Conservation (phyloP, 352 stramenopile genomes). For the Globisporangium rhizosaccharum region DNA sequence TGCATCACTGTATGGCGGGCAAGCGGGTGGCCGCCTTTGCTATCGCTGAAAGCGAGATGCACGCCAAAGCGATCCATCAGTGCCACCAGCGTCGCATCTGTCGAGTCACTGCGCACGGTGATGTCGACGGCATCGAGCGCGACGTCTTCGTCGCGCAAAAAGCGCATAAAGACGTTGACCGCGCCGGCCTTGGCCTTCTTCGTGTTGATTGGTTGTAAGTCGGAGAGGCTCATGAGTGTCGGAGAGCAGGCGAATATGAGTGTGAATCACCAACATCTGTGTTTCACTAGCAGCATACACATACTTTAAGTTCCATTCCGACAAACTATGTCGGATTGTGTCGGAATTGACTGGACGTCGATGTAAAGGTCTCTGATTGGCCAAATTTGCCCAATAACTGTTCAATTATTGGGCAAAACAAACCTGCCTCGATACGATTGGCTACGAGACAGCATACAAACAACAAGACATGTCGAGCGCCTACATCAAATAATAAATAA, state of each 20-base stretch:
- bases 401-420: not conserved
- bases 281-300: conserved; percentile 8
- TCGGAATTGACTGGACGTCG: conserved; percentile 1
- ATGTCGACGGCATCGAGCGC: conserved; percentile 3
- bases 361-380: not conserved
- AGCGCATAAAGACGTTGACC: conserved; percentile 16
- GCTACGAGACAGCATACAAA: conserved; percentile 1
- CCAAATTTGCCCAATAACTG: not conserved
- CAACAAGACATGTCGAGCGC: not conserved
- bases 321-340: conserved; percentile 14
- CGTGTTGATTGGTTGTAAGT: conserved; percentile 15
- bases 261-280: conserved; percentile 3
- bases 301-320: conserved; percentile 10
- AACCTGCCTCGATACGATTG: not conserved
- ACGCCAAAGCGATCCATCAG: conserved; percentile 23
- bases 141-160: conserved; percentile 8
- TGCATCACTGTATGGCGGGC: conserved; percentile 9
- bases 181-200: conserved; percentile 11
- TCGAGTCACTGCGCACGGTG: conserved; percentile 5
- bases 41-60: conserved; percentile 12
- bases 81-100: conserved; percentile 6
- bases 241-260: conserved; percentile 8
- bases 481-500: too few species aligned
- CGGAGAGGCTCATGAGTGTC: conserved; percentile 15
- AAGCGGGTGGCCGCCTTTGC: conserved; percentile 3